Conservation (phyloP, 352 stramenopile genomes). For the Pythium dissotocum region DNA sequence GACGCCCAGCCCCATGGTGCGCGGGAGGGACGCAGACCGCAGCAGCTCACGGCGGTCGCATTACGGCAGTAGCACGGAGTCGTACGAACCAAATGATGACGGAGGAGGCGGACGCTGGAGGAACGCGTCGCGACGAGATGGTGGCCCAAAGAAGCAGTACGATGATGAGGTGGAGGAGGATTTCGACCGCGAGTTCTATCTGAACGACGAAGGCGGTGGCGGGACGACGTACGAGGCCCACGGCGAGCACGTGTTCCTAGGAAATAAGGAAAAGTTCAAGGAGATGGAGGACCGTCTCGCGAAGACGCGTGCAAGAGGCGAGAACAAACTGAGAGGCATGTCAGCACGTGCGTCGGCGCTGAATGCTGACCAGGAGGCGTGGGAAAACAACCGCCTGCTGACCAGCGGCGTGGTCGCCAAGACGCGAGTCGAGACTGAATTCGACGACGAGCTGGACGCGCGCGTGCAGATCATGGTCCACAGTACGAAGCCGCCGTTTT, state of each 20-base stretch:
- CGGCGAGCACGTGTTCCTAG: constrained; percentile 89
- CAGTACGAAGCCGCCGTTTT: constrained; percentile 97
- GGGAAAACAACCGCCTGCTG: constrained; percentile 97
- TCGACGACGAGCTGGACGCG: constrained; percentile 94
- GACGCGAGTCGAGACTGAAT: constrained; percentile 73
- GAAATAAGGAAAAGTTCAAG: constrained; percentile 89
- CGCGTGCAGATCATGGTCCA: constrained; percentile 97
- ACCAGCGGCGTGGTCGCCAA: constrained; percentile 92
- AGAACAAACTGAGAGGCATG: constrained; percentile 89
- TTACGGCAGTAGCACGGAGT: constrained; percentile 2
- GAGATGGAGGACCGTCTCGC: constrained; percentile 90
- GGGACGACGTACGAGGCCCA: constrained; percentile 36
- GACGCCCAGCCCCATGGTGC: constrained; percentile 43
- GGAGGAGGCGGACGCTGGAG: constrained; percentile 3
- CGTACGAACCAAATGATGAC: not conserved
- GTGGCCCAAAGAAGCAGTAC: constrained; percentile 73
- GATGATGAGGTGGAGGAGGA: constrained; percentile 86
- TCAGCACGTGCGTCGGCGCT: constrained; percentile 91
- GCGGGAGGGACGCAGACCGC: constrained; percentile 15
- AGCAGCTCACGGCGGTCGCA: constrained; percentile 8
- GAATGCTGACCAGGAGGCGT: constrained; percentile 96
- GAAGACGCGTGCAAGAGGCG: constrained; percentile 71
- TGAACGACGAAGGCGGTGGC: constrained; percentile 88
- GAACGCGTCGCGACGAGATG: not conserved
- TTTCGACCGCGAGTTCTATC: constrained; percentile 96